These are phyloP conservation scores for Kwoniella dejecticola DNA, from an alignment of 768 basidiomycete genomes.

Conservation along the genomic window DNA sequence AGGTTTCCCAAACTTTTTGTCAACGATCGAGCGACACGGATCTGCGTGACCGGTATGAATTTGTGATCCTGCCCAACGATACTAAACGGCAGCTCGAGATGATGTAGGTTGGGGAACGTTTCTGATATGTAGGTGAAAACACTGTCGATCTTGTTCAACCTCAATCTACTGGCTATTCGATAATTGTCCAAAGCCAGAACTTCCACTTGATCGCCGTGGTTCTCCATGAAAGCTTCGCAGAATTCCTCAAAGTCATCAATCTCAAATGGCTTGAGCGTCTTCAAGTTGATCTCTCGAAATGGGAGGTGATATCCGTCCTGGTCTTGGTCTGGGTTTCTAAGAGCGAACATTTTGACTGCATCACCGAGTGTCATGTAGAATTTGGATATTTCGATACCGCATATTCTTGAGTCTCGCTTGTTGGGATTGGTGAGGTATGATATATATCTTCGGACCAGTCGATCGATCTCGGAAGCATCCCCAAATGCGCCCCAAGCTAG, in stretches of 20 bases:
- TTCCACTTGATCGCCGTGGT: neutral
- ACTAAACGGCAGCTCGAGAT: neutral
- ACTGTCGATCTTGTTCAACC: neutral
- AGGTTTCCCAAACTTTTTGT: neutral
- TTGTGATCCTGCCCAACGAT: neutral
- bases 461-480: neutral
- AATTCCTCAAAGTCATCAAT: slow-evolving; percentile 4
- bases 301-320: too few species aligned
- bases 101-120: neutral
- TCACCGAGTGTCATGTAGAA: too few species aligned
- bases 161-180: too few species aligned
- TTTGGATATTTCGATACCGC: too few species aligned
- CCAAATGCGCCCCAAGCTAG: too few species aligned
- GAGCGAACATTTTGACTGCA: neutral
- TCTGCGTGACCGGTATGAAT: slow-evolving; percentile 4
- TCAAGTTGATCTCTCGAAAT: neutral
- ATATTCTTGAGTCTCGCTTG: neutral
- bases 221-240: neutral
- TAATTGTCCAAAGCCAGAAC: slow-evolving; percentile 6
- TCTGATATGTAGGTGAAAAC: neutral
- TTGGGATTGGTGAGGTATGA: neutral
- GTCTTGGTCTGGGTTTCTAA: neutral
- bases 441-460: neutral
- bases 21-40: neutral
- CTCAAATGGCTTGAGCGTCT: neutral